Conservation (phyloP, 1,139 yeast genomes). For the Lodderomyces metapsilosis region DNA sequence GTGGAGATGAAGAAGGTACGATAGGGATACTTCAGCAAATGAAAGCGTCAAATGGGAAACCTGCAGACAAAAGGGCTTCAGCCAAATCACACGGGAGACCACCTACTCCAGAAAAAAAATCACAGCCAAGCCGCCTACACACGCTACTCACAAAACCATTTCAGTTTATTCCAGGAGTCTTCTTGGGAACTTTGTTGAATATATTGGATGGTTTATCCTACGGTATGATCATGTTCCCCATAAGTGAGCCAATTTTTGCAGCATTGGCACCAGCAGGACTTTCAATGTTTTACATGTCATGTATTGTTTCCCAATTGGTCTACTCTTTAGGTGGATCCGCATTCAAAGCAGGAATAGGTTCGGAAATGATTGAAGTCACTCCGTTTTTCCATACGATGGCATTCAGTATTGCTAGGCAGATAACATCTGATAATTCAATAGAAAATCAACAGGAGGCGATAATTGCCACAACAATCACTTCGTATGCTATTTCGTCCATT, state of each 20-base stretch:
- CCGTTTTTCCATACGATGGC: constrained; percentile 98
- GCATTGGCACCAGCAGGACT: constrained; percentile 84
- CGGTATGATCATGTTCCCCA: constrained; percentile 96
- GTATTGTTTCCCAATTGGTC: constrained; percentile 82
- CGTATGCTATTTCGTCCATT: constrained; percentile 80
- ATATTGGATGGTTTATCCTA: constrained; percentile 91
- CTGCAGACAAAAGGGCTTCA: not conserved
- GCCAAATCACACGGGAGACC: not conserved
- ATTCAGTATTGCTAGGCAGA: constrained; percentile 54
- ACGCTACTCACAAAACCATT: constrained; percentile 36
- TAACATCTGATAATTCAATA: constrained; percentile 41
- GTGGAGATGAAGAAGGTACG: not conserved
- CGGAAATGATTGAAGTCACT: constrained; percentile 97
- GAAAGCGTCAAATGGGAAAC: not conserved
- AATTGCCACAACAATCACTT: constrained; percentile 81
- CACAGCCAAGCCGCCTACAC: constrained; percentile 16
- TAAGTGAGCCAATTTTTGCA: constrained; percentile 75
- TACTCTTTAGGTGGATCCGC: constrained; percentile 90
- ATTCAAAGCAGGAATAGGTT: constrained; percentile 86
- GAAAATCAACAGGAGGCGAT: constrained; percentile 55
- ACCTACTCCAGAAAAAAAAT: constrained; percentile 3
- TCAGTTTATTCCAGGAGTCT: constrained; percentile 69
- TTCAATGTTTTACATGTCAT: constrained; percentile 90
- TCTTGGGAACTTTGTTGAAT: constrained; percentile 79
- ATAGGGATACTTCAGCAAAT: not conserved